Evolutionary conservation across 163 green algal genomes (phyloP).

Genomic region (Chlorella variabilis): DNA sequence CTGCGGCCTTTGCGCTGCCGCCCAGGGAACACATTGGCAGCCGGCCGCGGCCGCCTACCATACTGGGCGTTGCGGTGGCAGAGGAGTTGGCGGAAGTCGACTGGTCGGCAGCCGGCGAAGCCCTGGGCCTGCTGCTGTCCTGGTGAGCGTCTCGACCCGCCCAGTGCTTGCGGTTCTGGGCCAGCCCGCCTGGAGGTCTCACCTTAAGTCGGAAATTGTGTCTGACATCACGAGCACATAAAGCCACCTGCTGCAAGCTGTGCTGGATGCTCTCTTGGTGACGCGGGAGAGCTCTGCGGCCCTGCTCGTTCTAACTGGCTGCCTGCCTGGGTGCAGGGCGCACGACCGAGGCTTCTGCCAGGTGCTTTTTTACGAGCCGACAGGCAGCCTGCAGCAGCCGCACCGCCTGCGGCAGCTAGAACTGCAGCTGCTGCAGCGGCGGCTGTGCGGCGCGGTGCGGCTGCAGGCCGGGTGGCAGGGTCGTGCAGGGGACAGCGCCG

Average conservation of each 20-base stretch:
- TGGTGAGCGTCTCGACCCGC: slow-evolving; percentile 30
- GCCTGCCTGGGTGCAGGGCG: slow-evolving; percentile 38
- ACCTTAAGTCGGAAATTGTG: no score
- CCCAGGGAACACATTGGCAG: slow-evolving; percentile 20
- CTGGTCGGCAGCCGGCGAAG: slow-evolving; percentile 19
- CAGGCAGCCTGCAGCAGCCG: neutral
- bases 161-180: neutral
- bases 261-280: no score
- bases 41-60: slow-evolving; percentile 1
- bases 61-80: slow-evolving; percentile 3
- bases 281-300: no score
- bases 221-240: no score
- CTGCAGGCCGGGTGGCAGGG: slow-evolving; percentile 19
- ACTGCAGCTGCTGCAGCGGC: slow-evolving; percentile 31
- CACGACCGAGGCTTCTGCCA: slow-evolving; percentile 2
- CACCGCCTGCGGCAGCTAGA: slow-evolving; percentile 10
- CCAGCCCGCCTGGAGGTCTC: no score
- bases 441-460: neutral
- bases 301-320: no score
- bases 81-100: neutral
- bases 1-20: neutral
- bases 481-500: neutral
- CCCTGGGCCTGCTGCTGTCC: slow-evolving; percentile 20
- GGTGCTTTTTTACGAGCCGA: slow-evolving; percentile 35
- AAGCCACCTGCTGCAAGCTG: no score